A percentile compares a stretch with the other conserved stretches of the same genome.
phyloP scores from a whole-genome alignment of 805 yeast species.

The Saccharomyces jurei region DNA sequence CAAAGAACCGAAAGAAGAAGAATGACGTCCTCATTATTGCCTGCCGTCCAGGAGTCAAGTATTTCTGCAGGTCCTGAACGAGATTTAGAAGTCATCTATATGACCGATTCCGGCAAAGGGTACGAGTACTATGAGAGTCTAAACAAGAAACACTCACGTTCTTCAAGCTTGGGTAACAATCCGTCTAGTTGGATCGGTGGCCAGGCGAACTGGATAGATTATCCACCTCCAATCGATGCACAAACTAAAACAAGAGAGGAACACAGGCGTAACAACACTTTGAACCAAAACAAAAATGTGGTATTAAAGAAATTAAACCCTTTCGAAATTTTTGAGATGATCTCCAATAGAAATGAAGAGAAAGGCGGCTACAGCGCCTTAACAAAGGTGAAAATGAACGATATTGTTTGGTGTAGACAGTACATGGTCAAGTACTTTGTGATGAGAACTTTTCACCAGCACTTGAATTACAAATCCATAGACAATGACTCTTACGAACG shows the following conservation, averaged over 20 bases:
- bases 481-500: slow-evolving; percentile 1
- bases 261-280: slow-evolving; percentile 4
- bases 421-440: slow-evolving; percentile 23
- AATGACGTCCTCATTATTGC: slow-evolving; percentile 12
- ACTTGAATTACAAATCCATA: slow-evolving; percentile 1
- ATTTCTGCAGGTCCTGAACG: slow-evolving; percentile 6
- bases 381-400: slow-evolving; percentile 16
- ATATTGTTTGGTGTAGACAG: slow-evolving; percentile 28
- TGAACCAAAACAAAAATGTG: background rate
- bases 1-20: slow-evolving; percentile 8
- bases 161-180: slow-evolving; percentile 1
- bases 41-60: slow-evolving; percentile 14
- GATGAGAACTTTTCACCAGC: slow-evolving; percentile 6
- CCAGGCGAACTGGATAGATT: slow-evolving; percentile 7
- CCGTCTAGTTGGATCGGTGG: slow-evolving; percentile 10
- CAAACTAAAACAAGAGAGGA: slow-evolving; percentile 17
- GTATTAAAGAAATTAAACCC: slow-evolving; percentile 16
- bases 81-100: slow-evolving; percentile 18
- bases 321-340: slow-evolving; percentile 14
- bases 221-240: slow-evolving; percentile 22
- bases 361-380: slow-evolving; percentile 3
- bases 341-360: slow-evolving; percentile 3
- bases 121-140: slow-evolving; percentile 14
- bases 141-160: slow-evolving; percentile 1
- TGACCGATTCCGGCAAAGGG: slow-evolving; percentile 25